phyloP scores from a whole-genome alignment of 495 filamentous ascomycete species.

The Annulohypoxylon nitens region DNA sequence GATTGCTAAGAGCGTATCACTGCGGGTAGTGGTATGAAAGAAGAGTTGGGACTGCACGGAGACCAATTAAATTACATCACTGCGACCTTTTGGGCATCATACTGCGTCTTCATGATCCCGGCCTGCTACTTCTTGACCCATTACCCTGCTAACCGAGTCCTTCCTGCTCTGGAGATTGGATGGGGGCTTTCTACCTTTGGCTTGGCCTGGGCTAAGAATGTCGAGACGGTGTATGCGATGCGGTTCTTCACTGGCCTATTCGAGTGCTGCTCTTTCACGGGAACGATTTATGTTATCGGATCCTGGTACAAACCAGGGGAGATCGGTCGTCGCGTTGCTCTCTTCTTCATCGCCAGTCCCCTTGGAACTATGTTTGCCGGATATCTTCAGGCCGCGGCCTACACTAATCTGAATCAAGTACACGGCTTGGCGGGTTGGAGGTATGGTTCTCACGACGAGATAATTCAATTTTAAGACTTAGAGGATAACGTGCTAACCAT shows the following conservation, averaged over 20 bases:
- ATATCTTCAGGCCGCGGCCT: constrained; percentile 64
- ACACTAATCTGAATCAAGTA: constrained; percentile 59
- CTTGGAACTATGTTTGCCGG: constrained; percentile 50
- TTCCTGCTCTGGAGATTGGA: constrained; percentile 51
- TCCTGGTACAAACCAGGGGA: constrained; percentile 49
- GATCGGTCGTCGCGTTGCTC: constrained; percentile 48
- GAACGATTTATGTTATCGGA: constrained; percentile 45
- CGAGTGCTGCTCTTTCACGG: constrained; percentile 60
- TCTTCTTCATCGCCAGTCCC: constrained; percentile 55
- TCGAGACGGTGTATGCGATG: constrained; percentile 49
- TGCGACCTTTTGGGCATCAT: constrained; percentile 54
- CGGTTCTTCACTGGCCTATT: constrained; percentile 63
- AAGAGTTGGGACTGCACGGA: constrained; percentile 49
- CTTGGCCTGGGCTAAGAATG: constrained; percentile 43
- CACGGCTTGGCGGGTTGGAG: constrained; percentile 64
- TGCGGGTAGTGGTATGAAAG: constrained; percentile 47
- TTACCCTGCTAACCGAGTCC: constrained; percentile 50
- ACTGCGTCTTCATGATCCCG: constrained; percentile 58
- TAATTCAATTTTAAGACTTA: neutral
- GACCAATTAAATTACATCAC: constrained; percentile 55
- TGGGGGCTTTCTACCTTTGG: constrained; percentile 55
- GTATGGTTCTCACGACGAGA: constrained; percentile 18
- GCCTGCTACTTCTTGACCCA: constrained; percentile 56
- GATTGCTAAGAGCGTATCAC: constrained; percentile 14
- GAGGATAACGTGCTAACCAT: neutral